phyloP scores from a whole-genome alignment of 202 grass and related monocot species.

The Zizania palustris region DNA sequence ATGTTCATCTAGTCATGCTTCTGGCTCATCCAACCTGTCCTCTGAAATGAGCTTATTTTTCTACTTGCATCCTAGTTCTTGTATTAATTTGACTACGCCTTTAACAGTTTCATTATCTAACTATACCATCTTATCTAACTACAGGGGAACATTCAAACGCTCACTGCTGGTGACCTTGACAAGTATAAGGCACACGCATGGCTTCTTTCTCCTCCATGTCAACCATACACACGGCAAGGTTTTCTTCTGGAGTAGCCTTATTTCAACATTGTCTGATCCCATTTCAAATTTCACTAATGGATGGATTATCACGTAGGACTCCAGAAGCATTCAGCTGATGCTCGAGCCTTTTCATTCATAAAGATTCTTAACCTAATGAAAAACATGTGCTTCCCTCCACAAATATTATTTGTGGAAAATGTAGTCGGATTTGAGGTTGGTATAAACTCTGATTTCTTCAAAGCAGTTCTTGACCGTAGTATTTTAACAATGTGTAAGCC shows the following conservation, averaged over 20 bases:
- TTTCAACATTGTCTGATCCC: background rate
- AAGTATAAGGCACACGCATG: slow-evolving; percentile 87
- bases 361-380: slow-evolving; percentile 81
- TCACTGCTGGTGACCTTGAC: slow-evolving; percentile 74
- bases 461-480: slow-evolving; percentile 3
- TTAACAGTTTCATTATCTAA: slow-evolving; percentile 15
- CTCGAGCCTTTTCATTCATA: slow-evolving; percentile 90
- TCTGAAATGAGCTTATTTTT: background rate
- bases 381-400: slow-evolving; percentile 74
- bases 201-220: slow-evolving; percentile 96
- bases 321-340: slow-evolving; percentile 95
- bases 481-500: slow-evolving; percentile 11
- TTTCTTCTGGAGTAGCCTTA: slow-evolving; percentile 25
- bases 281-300: slow-evolving; percentile 39
- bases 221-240: slow-evolving; percentile 98
- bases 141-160: slow-evolving; percentile 89
- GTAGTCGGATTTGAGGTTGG: slow-evolving; percentile 95
- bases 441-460: slow-evolving; percentile 33
- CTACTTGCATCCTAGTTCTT: background rate
- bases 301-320: slow-evolving; percentile 60
- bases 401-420: slow-evolving; percentile 92
- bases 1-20: background rate
- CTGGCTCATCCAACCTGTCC: background rate
- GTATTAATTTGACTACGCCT: background rate
- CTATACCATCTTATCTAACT: slow-evolving; percentile 23